Evolutionary conservation across 192 early-diverging fungal genomes (phyloP), one percentile per base, ranked within the genome.

Genomic region (Backusella morwellensis): DNA sequence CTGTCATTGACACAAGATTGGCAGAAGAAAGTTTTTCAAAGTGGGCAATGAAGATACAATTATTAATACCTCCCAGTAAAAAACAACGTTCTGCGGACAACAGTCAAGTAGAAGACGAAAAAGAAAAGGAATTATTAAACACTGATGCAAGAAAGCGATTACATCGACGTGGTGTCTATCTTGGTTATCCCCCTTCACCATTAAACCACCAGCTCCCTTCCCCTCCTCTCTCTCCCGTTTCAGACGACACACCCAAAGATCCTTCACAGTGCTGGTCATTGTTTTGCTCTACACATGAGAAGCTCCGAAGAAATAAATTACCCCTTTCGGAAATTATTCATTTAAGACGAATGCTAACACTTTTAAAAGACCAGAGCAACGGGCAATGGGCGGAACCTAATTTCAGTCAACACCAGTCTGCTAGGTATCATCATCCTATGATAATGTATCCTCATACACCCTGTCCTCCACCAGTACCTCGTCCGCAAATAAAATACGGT

Each of bases 311-410:
- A 59, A 59, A 59, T 26, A 59, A 59, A 59, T 26, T 59, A 59
- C 54, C 54, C 23, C 54, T 59, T 59, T 59, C 54, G 54, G 54
- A 59, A 59, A 59, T 59, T 59, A 9, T 59, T 59, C 54, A 59
- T 59, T 59, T 59, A 59, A 21, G 21, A 12, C 54, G 54, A 59
- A 59, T 59, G 54, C 23, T 59, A 3, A 23, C 54, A 59, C 21
- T 59, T 59, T 59, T 59, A 59, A 59, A 59, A 23, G 1, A 59
- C 6, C 54, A 59, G 21, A 59, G 54, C 26, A 59, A 59, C 11
- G 54, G 23, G 26, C 54, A 59, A 59, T 59, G n/a, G 23, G 2
- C 6, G 6, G 21, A 56, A 21, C 4, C 7, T 23, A 9, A 9
- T 23, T 11, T 23, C 23, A 59, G 42, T 1, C 42, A 17, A 12